These are phyloP conservation scores for Boletus sp. DNA, from an alignment of 768 basidiomycete species.

Conservation along the genomic window DNA sequence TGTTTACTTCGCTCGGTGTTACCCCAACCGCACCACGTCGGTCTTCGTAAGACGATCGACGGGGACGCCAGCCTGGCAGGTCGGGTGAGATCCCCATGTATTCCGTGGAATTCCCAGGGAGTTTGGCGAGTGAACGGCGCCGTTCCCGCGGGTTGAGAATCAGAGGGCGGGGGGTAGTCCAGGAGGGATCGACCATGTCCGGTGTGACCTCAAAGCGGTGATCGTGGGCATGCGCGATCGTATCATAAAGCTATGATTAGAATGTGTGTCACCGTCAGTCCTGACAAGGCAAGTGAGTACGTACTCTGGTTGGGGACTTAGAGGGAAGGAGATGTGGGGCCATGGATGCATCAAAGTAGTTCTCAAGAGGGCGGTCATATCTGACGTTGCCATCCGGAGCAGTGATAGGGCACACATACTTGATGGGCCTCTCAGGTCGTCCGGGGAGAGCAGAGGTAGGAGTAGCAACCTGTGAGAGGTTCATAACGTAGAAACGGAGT, in stretches of 20 bases:
- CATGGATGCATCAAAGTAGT: constrained; percentile 26
- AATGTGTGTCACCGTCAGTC: background rate
- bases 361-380: constrained; percentile 24
- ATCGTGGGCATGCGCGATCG: constrained; percentile 29
- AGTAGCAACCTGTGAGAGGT: background rate
- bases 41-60: constrained; percentile 26
- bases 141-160: constrained; percentile 14
- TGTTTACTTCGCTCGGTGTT: constrained; percentile 26
- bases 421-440: constrained; percentile 12
- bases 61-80: constrained; percentile 21
- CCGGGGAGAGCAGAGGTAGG: constrained; percentile 10
- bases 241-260: constrained; percentile 27
- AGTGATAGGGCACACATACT: constrained; percentile 7
- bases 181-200: constrained; percentile 11
- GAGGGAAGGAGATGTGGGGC: constrained; percentile 14
- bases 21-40: constrained; percentile 21
- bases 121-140: constrained; percentile 13
- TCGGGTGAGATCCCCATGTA: constrained; percentile 26
- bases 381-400: constrained; percentile 14
- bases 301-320: constrained; percentile 12
- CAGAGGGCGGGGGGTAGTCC: constrained; percentile 9
- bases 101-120: constrained; percentile 13
- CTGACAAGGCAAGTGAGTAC: background rate
- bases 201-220: constrained; percentile 10
- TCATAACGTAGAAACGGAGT: constrained; percentile 13